phyloP scores from a whole-genome alignment of 352 stramenopile species.

The Phytophthora lateralis region DNA sequence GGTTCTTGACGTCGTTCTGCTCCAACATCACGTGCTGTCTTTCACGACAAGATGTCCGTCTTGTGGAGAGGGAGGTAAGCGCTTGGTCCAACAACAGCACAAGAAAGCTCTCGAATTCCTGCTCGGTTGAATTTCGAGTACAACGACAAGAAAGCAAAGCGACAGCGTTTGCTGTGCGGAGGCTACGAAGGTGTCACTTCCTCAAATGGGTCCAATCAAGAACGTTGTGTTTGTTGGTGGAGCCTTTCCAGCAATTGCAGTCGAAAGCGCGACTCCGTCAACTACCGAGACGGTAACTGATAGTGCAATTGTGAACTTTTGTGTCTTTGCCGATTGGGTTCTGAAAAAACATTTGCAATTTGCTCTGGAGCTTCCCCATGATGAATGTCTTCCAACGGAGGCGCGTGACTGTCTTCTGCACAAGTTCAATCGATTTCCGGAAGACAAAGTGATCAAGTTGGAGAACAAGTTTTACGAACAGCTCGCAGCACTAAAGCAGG shows the following conservation, averaged over 20 bases:
- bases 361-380: background rate
- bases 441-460: constrained; percentile 5
- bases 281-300: constrained; percentile 7
- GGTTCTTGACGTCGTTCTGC: constrained; percentile 39
- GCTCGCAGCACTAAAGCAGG: background rate
- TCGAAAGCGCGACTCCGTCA: constrained; percentile 18
- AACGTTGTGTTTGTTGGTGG: constrained; percentile 18
- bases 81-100: background rate
- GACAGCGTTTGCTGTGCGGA: constrained; percentile 34
- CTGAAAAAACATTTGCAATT: constrained; percentile 5
- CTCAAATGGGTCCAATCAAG: constrained; percentile 2
- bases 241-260: constrained; percentile 14
- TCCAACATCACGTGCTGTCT: constrained; percentile 33
- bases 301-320: background rate
- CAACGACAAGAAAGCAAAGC: constrained; percentile 47
- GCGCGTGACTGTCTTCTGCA: constrained; percentile 6
- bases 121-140: constrained; percentile 40
- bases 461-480: background rate
- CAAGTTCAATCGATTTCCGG: constrained; percentile 8
- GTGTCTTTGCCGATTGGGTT: constrained; percentile 23
- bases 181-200: constrained; percentile 2
- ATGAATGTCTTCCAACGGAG: background rate
- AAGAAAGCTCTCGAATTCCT: constrained; percentile 19
- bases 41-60: constrained; percentile 14
- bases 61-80: constrained; percentile 17